Evolutionary conservation across 179 eudicot species (phyloP), one percentile per base, ranked within the genome.

Genomic region (Beta macrorhiza): DNA sequence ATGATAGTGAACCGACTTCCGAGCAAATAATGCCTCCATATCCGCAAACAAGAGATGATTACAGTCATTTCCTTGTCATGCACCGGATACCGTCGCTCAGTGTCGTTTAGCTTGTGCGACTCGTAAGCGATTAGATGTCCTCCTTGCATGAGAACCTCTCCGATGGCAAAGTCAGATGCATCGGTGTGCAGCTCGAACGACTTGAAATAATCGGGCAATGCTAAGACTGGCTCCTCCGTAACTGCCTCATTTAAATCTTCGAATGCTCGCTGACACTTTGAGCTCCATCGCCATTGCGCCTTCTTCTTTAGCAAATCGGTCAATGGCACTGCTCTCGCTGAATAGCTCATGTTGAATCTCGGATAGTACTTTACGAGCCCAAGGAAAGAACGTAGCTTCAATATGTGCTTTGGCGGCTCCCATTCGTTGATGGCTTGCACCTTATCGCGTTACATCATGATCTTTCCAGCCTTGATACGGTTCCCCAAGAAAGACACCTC

Each of bases 361-460:
- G 22, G 13, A n/a, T 79, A 70, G 12, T 79, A 77, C 3, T 45
- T 76, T 2, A 17, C 79, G 5, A 76, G 19, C 14, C 79, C 79
- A 3, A 76, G 22, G 69, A 77, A 64, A 0, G 59, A 72, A 0
- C 51, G 42, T 0, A 72, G 5, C 25, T 61, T 45, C 0, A 63
- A 14, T 0, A 73, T 64, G 9, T n/a, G 47, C 8, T 1, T 72
- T 0, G 72, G 78, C 0, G 70, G 47, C 6, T 61, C 63, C 63
- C 20, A 58, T 15, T 58, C 22, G 9, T 17, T 58, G 63, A 58
- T 58, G 63, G 63, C n/a, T 8, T 17, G 63, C 63, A 58, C 63
- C 32, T 80, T 80, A 9, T 49, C 42, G 0, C 5, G 37, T 5
- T 62, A n/a, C 20, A 58, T 59, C 63, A 59, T 59, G 5, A 59